Conservation (phyloP, 108 stramenopile species). For the Pelagomonas calceolata region DNA sequence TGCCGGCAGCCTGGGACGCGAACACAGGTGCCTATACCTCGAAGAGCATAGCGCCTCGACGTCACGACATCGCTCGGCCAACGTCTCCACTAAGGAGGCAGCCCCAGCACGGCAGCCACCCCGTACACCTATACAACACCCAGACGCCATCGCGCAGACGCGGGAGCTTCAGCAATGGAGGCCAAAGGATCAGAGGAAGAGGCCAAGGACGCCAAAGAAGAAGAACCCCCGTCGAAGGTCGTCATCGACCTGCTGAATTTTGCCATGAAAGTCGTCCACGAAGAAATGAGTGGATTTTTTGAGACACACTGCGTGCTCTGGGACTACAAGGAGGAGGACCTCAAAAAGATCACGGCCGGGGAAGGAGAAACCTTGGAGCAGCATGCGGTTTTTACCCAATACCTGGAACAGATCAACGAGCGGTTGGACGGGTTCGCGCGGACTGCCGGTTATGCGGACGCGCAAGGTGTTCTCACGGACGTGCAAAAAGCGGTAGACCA, state of each 20-base stretch:
- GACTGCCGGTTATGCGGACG: not conserved
- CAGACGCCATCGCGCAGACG: too few relatives aligned
- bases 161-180: too few relatives aligned
- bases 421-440: not conserved
- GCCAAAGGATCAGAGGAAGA: too few relatives aligned
- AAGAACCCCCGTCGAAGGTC: not conserved
- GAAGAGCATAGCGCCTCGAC: too few relatives aligned
- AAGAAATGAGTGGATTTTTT: conserved; percentile 8
- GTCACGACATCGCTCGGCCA: too few relatives aligned
- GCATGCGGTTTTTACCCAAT: conserved; percentile 5
- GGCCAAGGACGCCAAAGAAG: not conserved
- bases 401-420: not conserved
- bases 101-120: too few relatives aligned
- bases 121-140: too few relatives aligned
- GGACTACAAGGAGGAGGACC: conserved; percentile 1
- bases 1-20: too few relatives aligned
- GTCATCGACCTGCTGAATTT: not conserved
- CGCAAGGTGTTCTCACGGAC: not conserved
- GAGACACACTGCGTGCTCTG: not conserved
- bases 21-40: too few relatives aligned
- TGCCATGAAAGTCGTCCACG: not conserved
- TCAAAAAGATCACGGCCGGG: not conserved
- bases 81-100: too few relatives aligned
- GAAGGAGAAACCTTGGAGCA: conserved; percentile 8
- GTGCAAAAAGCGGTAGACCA: conserved; percentile 1